These are phyloP conservation scores for Trifolium pratense DNA, from an alignment of 306 rosid genomes.

Conservation along the genomic window DNA sequence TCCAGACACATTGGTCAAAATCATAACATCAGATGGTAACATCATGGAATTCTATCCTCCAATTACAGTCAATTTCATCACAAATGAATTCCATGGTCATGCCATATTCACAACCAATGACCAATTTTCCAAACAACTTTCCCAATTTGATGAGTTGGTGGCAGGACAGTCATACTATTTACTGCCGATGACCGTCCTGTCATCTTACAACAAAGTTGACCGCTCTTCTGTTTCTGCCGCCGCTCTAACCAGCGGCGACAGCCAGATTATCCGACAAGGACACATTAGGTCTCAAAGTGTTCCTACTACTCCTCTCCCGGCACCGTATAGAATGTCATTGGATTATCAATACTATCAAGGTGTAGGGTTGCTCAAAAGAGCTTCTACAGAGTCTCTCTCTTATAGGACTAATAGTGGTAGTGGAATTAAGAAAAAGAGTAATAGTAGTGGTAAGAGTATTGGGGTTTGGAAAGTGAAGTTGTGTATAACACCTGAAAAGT, in stretches of 20 bases:
- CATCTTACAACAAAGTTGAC: slow-evolving; percentile 41
- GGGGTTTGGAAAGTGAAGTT: slow-evolving; percentile 86
- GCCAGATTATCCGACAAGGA: background rate
- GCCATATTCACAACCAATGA: slow-evolving; percentile 71
- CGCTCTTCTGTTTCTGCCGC: background rate
- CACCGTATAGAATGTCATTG: slow-evolving; percentile 73
- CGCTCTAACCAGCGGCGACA: background rate
- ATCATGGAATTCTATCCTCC: slow-evolving; percentile 83
- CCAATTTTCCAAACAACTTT: slow-evolving; percentile 69
- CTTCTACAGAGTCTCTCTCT: slow-evolving; percentile 56
- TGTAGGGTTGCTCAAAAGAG: slow-evolving; percentile 53
- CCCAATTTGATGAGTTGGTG: slow-evolving; percentile 53
- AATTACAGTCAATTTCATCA: slow-evolving; percentile 59
- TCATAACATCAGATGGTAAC: slow-evolving; percentile 69
- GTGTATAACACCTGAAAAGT: slow-evolving; percentile 66
- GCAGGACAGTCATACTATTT: slow-evolving; percentile 70
- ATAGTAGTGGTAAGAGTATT: slow-evolving; percentile 7
- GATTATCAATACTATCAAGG: slow-evolving; percentile 52
- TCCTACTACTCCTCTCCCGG: slow-evolving; percentile 46
- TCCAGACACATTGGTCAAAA: slow-evolving; percentile 53
- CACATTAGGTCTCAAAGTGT: slow-evolving; percentile 72
- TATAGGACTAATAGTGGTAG: slow-evolving; percentile 32
- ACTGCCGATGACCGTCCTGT: slow-evolving; percentile 51
- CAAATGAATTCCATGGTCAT: slow-evolving; percentile 67
- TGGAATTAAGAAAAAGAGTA: background rate